Evolutionary conservation across 2,329 filamentous ascomycete species (phyloP).

Genomic region (Fusarium sp.): DNA sequence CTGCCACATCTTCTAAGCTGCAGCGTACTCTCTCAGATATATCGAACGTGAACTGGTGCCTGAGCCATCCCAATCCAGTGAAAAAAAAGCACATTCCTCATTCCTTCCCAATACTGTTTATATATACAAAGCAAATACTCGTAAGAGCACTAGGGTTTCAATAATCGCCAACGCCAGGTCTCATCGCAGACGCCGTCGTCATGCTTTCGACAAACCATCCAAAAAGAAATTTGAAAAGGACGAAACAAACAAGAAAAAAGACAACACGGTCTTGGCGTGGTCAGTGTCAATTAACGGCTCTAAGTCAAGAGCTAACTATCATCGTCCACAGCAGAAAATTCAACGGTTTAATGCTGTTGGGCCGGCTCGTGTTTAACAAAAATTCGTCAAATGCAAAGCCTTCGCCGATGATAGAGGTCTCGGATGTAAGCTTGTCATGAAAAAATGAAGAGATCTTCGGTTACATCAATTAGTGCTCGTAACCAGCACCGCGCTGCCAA

Average conservation of each 20-base stretch:
- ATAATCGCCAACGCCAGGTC: conserved; percentile 48
- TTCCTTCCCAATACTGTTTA: conserved; percentile 43
- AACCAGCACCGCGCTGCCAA: conserved; percentile 60
- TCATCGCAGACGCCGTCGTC: conserved; percentile 48
- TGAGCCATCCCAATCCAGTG: conserved; percentile 36
- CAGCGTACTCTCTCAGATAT: conserved; percentile 26
- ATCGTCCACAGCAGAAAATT: conserved; percentile 13
- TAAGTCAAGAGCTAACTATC: conserved; percentile 11
- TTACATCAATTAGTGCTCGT: conserved; percentile 51
- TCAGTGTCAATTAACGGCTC: conserved; percentile 16
- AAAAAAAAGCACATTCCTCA: conserved; percentile 36
- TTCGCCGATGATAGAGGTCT: conserved; percentile 19
- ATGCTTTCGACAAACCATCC: conserved; percentile 44
- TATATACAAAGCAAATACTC: conserved; percentile 49
- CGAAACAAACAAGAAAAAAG: conserved; percentile 25
- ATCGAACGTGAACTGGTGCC: conserved; percentile 35
- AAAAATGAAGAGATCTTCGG: conserved; percentile 27
- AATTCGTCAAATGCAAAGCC: conserved; percentile 26
- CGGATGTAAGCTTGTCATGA: conserved; percentile 33
- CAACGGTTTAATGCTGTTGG: conserved; percentile 1
- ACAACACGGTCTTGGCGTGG: conserved; percentile 26
- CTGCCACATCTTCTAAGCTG: conserved; percentile 15
- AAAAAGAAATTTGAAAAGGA: conserved; percentile 7
- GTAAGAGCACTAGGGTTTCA: conserved; percentile 42
- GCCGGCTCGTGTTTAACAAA: conserved; percentile 20